Base-by-base conservation (phyloP, 2,329 filamentous ascomycete genomes). In the Diplodia corticola region DNA sequence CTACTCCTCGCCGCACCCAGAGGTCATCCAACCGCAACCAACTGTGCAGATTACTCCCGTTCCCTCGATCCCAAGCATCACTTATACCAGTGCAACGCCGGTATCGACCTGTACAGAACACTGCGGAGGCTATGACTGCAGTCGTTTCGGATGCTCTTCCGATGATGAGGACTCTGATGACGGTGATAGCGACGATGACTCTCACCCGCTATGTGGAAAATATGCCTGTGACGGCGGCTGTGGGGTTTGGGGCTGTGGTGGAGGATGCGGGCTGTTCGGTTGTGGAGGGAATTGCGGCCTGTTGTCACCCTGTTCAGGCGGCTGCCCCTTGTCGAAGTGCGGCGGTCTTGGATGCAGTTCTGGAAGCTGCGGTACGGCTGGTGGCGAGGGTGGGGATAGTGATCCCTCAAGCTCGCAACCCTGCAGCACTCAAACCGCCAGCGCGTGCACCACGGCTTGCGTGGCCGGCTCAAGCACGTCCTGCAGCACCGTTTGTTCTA, bases 111-210 rank as follows among this genome's bases (percentile, higher is more conserved):
- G 67, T 33, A 51, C 55, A 10, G 4, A 7, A 6, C 17, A 55
- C 35, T 68, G 67, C 24, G 64, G 67, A 3, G 15, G 13, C 9
- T 67, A 67, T 28, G 22, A 64, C 26, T 68, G 67, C 49, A 6
- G 15, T 10, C 17, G 37, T 20, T 64, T 65, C 50, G 50, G 63
- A 37, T 68, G 67, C 20, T 22, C 22, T 22, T 6, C 28, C 6
- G 13, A 10, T 12, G 48, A 50, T 28, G 48, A 26, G 17, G 48
- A 50, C 13, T 6, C 4, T 28, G 48, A 50, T 50, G 48, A 26
- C 7, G 4, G 22, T 26, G 48, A 26, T 15, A 3, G 24, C 28
- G 48, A 48, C 44, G 44, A 13, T 13, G 44, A 17, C 44, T 20
- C 17, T 17, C 4, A 48, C 10, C 13, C 15, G 17, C 3, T 20